Evolutionary conservation across 2,329 filamentous ascomycete species (phyloP), one percentile per base, ranked within the genome.

Genomic region (Hysterium pulicare): DNA sequence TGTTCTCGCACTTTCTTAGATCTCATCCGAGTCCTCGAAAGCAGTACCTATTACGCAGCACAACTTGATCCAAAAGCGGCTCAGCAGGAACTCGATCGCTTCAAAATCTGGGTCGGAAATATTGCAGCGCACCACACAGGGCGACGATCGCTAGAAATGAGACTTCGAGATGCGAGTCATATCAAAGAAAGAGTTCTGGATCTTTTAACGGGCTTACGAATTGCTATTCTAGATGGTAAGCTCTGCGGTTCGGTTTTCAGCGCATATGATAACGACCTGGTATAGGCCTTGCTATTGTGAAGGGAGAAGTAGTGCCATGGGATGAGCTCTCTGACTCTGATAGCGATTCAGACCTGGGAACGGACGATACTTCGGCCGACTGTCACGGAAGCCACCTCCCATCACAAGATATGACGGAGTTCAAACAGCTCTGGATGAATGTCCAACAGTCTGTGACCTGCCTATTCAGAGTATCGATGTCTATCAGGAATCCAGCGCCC

Each of bases 61-160:
- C 40, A 47, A 31, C 46, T 53, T n/a, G 43, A 51, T 11, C 13
- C 20, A 10, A 19, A 50, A 23, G 34, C 5, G 15, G 24, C 49
- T 16, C 24, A 51, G 13, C 58, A 62, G 30, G 49, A 53, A 32
- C 33, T 55, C 4, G 60, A 54, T 3, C 50, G 58, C 7, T 62
- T 64, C 40, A 53, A 53, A 31, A 24, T 64, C 5, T 67, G 63
- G 64, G 53, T 52, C 13, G 57, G 51, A 13, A 65, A 67, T 41
- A 45, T 55, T 23, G 61, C 55, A n/a, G 63, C 64, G 15, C 61
- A 67, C 44, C 50, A 53, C 2, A 46, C 17, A 32, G 58, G 60
- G 4, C 49, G 46, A 28, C 46, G 53, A 22, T 67, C 62, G 1
- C 52, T 67, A 1, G 59, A 65, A 31, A 51, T 61, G 39, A 51